phyloP scores from a whole-genome alignment of 176 grass and related monocot genomes.

The Paspalum notatum region DNA sequence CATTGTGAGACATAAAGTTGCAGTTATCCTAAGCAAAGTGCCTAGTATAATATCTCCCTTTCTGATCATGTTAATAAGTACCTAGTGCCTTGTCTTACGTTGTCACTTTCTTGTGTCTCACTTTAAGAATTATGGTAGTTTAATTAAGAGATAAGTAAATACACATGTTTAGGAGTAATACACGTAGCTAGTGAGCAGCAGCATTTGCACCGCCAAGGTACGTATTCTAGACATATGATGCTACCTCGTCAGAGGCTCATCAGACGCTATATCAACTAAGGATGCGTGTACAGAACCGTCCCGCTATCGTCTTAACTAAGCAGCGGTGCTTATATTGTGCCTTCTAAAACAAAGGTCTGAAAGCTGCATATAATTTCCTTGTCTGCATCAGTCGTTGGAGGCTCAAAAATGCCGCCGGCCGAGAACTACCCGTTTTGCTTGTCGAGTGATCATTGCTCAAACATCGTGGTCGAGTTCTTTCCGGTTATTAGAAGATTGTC shows the following conservation, averaged over 20 bases:
- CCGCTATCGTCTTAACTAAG: not conserved
- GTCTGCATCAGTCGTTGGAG: not conserved
- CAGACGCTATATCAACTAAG: too few relatives aligned
- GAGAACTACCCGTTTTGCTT: not conserved
- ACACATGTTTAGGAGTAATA: not conserved
- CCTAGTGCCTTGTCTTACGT: not conserved
- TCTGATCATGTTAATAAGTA: not conserved
- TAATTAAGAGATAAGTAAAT: not conserved
- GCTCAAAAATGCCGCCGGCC: not conserved
- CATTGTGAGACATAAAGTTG: slow-evolving; percentile 22
- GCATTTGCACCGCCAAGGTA: not conserved
- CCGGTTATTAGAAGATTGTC: not conserved
- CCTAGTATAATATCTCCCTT: not conserved
- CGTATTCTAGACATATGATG: too few relatives aligned
- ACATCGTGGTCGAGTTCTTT: not conserved
- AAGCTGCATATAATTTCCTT: not conserved
- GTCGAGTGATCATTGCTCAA: not conserved
- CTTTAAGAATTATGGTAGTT: too few relatives aligned
- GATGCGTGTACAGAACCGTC: not conserved
- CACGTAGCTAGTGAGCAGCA: not conserved
- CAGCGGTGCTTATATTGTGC: not conserved
- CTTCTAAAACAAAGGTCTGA: not conserved
- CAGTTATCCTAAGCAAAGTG: slow-evolving; percentile 14
- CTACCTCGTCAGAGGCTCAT: too few relatives aligned
- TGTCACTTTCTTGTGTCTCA: not conserved